These are phyloP conservation scores for Penicillium sclerotiorum DNA, from an alignment of 2,329 filamentous ascomycete genomes.

Conservation along the genomic window DNA sequence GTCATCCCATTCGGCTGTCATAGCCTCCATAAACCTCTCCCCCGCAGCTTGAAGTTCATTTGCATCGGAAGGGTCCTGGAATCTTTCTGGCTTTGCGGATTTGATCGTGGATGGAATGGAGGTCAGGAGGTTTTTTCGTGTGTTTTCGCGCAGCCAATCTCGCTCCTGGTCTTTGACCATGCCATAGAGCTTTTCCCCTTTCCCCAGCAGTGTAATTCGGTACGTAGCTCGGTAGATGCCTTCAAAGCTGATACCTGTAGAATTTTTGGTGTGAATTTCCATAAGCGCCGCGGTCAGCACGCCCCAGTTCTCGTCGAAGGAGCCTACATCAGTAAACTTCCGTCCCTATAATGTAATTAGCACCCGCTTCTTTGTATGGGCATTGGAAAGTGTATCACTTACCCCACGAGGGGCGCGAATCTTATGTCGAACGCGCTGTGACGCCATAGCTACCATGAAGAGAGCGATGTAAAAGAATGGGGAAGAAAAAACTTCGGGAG, in stretches of 20 bases:
- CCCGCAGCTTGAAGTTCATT: slow-evolving; percentile 78
- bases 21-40: slow-evolving; percentile 75
- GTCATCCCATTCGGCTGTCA: slow-evolving; percentile 81
- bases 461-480: neutral
- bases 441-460: slow-evolving; percentile 52
- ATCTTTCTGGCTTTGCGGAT: slow-evolving; percentile 23
- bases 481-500: neutral
- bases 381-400: too few relatives aligned
- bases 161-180: too few relatives aligned
- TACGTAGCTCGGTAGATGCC: slow-evolving; percentile 93
- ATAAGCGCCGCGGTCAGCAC: slow-evolving; percentile 74
- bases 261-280: slow-evolving; percentile 91
- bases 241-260: slow-evolving; percentile 88
- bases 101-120: slow-evolving; percentile 61
- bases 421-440: slow-evolving; percentile 61
- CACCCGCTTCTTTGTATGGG: slow-evolving; percentile 1
- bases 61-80: slow-evolving; percentile 66
- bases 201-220: slow-evolving; percentile 87
- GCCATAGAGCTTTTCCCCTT: slow-evolving; percentile 78
- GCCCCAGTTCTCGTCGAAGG: slow-evolving; percentile 85
- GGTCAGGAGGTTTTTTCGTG: slow-evolving; percentile 82
- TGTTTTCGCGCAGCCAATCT: slow-evolving; percentile 75
- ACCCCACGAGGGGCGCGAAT: slow-evolving; percentile 70
- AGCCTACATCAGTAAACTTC: slow-evolving; percentile 60
- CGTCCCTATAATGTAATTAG: slow-evolving; percentile 54